phyloP scores from a whole-genome alignment of 1,139 yeast species.

The Geotrichum macrosporum region DNA sequence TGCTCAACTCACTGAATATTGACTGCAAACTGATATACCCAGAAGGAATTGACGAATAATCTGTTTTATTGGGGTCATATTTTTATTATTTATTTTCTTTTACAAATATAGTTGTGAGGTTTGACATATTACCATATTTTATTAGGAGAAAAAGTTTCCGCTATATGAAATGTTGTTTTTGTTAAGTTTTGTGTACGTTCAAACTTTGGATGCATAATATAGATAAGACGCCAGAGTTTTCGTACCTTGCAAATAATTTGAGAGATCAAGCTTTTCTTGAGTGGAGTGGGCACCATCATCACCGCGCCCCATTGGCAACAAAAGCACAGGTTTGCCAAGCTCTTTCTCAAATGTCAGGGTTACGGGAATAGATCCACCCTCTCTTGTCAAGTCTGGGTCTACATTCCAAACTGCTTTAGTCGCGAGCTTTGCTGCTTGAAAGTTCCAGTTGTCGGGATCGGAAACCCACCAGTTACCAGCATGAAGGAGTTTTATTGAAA shows the following conservation, averaged over 20 bases:
- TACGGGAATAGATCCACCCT: constrained; percentile 97
- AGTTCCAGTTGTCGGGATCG: constrained; percentile 87
- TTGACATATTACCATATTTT: too few relatives aligned
- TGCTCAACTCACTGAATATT: constrained; percentile 42
- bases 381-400: constrained; percentile 95
- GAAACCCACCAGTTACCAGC: constrained; percentile 96
- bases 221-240: constrained; percentile 91
- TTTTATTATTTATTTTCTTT: not conserved
- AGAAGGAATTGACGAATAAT: constrained; percentile 15
- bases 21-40: constrained; percentile 43
- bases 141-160: too few relatives aligned
- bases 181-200: not conserved
- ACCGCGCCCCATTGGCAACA: constrained; percentile 97
- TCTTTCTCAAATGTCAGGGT: constrained; percentile 86
- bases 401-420: constrained; percentile 91
- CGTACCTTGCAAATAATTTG: constrained; percentile 88
- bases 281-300: constrained; percentile 99
- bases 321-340: constrained; percentile 75
- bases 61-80: not conserved
- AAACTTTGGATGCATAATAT: constrained; percentile 61
- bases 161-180: not conserved
- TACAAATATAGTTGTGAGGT: not conserved
- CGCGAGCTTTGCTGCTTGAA: constrained; percentile 91
- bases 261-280: constrained; percentile 84
- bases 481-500: constrained; percentile 72